phyloP scores from a whole-genome alignment of 1,284 basidiomycete species.

The Boletus hoseneyae region DNA sequence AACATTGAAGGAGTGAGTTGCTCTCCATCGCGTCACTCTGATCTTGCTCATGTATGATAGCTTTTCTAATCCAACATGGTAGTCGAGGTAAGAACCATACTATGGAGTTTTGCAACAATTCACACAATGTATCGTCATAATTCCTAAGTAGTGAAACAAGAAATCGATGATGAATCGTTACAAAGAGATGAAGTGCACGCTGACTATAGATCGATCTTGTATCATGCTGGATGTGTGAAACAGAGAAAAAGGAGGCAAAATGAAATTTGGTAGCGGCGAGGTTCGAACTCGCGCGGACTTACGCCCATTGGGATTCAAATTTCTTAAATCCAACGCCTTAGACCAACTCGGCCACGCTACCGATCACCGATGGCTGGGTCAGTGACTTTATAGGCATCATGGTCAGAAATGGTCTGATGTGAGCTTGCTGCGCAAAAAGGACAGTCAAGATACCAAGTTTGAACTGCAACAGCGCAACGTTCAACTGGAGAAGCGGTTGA shows the following conservation, averaged over 20 bases:
- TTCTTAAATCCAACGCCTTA: conserved; percentile 83
- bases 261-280: conserved; percentile 64
- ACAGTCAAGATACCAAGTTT: no score
- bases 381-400: background rate
- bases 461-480: no score
- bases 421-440: no score
- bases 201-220: background rate
- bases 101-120: background rate
- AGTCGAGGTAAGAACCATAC: background rate
- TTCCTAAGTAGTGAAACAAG: background rate
- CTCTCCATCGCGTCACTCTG: background rate
- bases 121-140: background rate
- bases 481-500: no score
- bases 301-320: conserved; percentile 70
- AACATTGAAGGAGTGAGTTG: conserved; percentile 51
- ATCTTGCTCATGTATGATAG: conserved; percentile 14
- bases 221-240: background rate
- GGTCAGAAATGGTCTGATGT: no score
- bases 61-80: conserved; percentile 22
- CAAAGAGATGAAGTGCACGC: background rate
- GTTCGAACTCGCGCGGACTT: conserved; percentile 80
- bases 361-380: conserved; percentile 25
- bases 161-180: background rate
- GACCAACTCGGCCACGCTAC: conserved; percentile 79
- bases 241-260: background rate